phyloP scores from a whole-genome alignment of 2,329 filamentous ascomycete species.

The Nemania sp. region DNA sequence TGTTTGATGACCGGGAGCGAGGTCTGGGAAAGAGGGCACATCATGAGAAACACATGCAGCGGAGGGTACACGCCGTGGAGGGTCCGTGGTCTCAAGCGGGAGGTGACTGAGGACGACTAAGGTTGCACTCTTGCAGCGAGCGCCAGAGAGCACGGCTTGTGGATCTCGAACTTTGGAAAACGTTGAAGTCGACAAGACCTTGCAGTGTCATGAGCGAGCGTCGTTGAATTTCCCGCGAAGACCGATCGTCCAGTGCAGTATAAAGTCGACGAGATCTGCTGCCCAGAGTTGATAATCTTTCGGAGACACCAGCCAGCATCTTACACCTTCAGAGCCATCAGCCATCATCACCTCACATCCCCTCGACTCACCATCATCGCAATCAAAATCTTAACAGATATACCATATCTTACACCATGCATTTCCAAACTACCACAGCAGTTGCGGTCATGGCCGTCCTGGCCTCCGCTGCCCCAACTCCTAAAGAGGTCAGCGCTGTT shows the following conservation, averaged over 20 bases:
- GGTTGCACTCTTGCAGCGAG: not conserved
- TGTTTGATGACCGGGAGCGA: not conserved
- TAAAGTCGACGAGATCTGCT: not conserved
- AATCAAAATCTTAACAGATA: not conserved
- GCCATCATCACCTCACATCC: not conserved
- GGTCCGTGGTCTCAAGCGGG: not conserved
- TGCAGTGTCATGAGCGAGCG: not conserved
- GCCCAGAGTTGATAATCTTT: not conserved
- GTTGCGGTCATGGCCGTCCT: not conserved
- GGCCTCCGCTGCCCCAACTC: not conserved
- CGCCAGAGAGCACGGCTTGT: not conserved
- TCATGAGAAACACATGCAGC: no score
- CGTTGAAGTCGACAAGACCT: not conserved
- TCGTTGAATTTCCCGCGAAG: not conserved
- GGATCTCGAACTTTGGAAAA: not conserved
- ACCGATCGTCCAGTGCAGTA: not conserved
- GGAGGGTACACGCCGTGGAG: not conserved
- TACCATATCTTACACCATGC: conserved; percentile 3
- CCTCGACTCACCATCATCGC: not conserved
- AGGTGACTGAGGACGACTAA: not conserved
- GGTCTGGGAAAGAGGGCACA: not conserved
- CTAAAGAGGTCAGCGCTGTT: no score
- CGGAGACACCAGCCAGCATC: not conserved
- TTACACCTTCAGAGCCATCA: not conserved
- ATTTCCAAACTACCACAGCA: not conserved